These are phyloP conservation scores for Poterioochromonas sp. DNA, from an alignment of 352 stramenopile species.

Conservation along the genomic window DNA sequence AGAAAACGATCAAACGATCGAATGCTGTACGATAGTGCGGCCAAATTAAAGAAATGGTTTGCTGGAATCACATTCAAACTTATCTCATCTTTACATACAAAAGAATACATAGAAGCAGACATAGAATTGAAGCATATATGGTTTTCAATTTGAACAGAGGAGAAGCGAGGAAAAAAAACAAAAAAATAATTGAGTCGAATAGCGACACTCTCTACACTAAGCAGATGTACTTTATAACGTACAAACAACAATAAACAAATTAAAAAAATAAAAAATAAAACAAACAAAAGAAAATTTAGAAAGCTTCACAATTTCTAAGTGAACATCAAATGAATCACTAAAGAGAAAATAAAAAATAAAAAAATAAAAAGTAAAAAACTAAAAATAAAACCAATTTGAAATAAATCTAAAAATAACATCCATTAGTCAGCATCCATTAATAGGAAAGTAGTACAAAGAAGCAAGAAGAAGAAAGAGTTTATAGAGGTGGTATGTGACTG, in stretches of 20 bases:
- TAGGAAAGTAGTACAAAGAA: background rate
- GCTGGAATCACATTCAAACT: no score
- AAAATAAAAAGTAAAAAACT: background rate
- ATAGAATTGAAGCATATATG: no score
- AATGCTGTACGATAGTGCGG: no score
- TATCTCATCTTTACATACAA: no score
- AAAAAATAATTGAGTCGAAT: no score
- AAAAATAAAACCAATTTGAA: background rate
- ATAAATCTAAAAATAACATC: background rate
- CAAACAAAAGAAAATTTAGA: background rate
- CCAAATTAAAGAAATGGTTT: no score
- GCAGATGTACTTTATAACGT: conserved; percentile 9
- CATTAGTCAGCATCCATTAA: background rate
- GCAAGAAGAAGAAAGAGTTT: background rate
- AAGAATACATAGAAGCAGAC: no score
- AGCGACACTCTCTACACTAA: no score
- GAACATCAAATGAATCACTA: background rate
- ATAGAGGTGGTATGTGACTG: background rate
- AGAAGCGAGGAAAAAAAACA: no score
- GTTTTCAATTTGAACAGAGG: no score
- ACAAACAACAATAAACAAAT: background rate
- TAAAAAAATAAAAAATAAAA: background rate
- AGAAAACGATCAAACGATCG: no score
- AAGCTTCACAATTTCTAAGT: background rate
- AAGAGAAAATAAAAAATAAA: background rate